phyloP scores from a whole-genome alignment of 2,329 filamentous ascomycete species.

The Trichophyton benhamiae region DNA sequence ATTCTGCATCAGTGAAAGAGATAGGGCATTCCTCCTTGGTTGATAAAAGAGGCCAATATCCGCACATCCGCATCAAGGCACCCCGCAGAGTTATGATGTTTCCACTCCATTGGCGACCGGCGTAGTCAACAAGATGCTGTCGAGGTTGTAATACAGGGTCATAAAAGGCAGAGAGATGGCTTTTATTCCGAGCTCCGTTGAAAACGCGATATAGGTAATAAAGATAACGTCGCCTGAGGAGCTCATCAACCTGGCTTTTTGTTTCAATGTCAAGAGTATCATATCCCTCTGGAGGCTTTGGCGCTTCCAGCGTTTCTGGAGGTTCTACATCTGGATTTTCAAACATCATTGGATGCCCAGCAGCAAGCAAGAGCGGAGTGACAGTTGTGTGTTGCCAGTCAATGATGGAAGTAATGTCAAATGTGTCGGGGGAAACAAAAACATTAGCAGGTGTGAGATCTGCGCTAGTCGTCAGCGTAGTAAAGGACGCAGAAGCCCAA shows the following conservation, averaged over 20 bases:
- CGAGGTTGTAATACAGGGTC: slow-evolving; percentile 5
- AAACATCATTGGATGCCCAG: slow-evolving; percentile 10
- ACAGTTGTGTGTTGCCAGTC: slow-evolving; percentile 12
- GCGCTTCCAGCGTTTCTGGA: slow-evolving; percentile 5
- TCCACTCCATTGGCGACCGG: slow-evolving; percentile 8
- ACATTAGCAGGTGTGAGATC: slow-evolving; percentile 10
- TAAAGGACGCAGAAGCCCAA: neutral
- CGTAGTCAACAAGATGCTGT: slow-evolving; percentile 10
- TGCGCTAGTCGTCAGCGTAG: neutral
- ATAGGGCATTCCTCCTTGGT: slow-evolving; percentile 7
- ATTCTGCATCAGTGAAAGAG: slow-evolving; percentile 7
- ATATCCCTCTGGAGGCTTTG: slow-evolving; percentile 10
- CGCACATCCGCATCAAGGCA: slow-evolving; percentile 7
- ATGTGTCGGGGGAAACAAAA: slow-evolving; percentile 9
- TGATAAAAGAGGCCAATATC: slow-evolving; percentile 9
- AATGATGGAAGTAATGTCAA: slow-evolving; percentile 8
- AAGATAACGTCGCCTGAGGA: slow-evolving; percentile 7
- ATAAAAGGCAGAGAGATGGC: slow-evolving; percentile 5
- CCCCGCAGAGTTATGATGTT: slow-evolving; percentile 8
- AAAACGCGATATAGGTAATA: slow-evolving; percentile 12
- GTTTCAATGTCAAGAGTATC: slow-evolving; percentile 6
- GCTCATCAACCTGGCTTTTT: slow-evolving; percentile 9
- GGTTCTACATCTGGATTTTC: slow-evolving; percentile 8
- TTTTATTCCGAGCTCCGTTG: slow-evolving; percentile 11
- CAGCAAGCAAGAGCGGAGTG: slow-evolving; percentile 7